Conservation (phyloP, 305 asterid genomes). For the Stenogyne calaminthoides region DNA sequence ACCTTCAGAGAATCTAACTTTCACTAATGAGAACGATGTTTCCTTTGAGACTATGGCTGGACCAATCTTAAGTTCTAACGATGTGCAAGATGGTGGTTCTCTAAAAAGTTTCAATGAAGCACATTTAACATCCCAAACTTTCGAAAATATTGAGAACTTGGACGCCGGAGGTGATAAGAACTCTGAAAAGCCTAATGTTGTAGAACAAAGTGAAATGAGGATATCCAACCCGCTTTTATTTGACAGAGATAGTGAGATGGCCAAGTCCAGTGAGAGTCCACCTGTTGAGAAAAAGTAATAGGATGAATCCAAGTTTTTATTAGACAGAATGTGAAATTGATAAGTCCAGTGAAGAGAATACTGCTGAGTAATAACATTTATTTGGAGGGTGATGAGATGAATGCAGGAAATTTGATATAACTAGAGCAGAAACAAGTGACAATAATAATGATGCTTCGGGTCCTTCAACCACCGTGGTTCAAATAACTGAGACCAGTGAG, state of each 20-base stretch:
- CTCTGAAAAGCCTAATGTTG: conserved; percentile 31
- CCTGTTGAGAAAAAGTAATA: conserved; percentile 29
- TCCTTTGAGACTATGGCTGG: conserved; percentile 33
- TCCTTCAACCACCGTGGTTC: conserved; percentile 33
- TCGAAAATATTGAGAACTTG: conserved; percentile 34
- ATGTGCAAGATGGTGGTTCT: conserved; percentile 27
- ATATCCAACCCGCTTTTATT: conserved; percentile 25
- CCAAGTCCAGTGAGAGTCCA: conserved; percentile 35
- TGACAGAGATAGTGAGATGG: conserved; percentile 38
- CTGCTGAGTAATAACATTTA: conserved; percentile 32
- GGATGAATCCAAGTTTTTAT: conserved; percentile 34
- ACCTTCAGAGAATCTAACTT: conserved; percentile 27
- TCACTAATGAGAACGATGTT: conserved; percentile 22
- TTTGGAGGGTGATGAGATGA: conserved; percentile 33
- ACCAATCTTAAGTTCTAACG: conserved; percentile 21
- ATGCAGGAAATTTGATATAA: conserved; percentile 39
- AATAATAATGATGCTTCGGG: conserved; percentile 37
- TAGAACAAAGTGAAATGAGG: conserved; percentile 37
- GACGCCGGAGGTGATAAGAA: conserved; percentile 29
- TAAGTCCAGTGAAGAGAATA: conserved; percentile 33
- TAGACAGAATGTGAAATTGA: conserved; percentile 28
- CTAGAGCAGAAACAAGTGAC: conserved; percentile 40
- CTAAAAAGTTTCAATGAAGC: conserved; percentile 35
- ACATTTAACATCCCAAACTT: conserved; percentile 39
- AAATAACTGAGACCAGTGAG: conserved; percentile 28